phyloP scores from a whole-genome alignment of 1,284 basidiomycete genomes.

The Puccinia sorghi region DNA sequence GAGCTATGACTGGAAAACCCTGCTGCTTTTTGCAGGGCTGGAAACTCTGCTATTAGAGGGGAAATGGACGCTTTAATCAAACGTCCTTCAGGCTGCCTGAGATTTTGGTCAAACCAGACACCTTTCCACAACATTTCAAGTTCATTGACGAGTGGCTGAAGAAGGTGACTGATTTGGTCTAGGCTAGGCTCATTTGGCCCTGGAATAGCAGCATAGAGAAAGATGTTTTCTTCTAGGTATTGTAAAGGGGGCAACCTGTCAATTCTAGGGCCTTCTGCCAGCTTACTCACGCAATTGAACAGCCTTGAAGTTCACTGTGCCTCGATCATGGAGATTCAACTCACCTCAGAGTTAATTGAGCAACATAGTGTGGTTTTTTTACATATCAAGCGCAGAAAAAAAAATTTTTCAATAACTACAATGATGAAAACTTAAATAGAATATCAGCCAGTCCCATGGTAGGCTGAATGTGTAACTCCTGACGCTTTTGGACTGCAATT shows the following conservation, averaged over 20 bases:
- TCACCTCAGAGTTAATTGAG: no score
- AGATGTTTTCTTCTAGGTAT: slow-evolving; percentile 23
- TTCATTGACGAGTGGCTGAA: slow-evolving; percentile 14
- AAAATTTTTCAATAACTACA: no score
- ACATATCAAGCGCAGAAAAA: no score
- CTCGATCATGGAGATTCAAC: no score
- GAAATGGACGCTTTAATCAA: slow-evolving; percentile 22
- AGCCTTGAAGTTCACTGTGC: no score
- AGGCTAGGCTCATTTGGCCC: slow-evolving; percentile 10
- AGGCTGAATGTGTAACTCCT: not conserved
- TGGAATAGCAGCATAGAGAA: slow-evolving; percentile 14
- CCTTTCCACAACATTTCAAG: slow-evolving; percentile 26
- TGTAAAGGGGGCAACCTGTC: no score
- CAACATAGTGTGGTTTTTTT: no score
- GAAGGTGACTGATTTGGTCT: slow-evolving; percentile 21
- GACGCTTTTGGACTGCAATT: not conserved
- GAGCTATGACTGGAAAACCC: slow-evolving; percentile 2
- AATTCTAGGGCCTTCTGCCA: no score
- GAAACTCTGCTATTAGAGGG: slow-evolving; percentile 25
- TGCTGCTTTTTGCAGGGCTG: slow-evolving; percentile 2
- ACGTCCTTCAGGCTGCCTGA: not conserved
- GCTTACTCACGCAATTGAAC: no score
- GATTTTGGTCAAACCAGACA: slow-evolving; percentile 10
- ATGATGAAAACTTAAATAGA: not conserved
- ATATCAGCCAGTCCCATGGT: slow-evolving; percentile 5